Conservation (phyloP, 805 yeast species). For the Komagataella kurtzmanii region DNA sequence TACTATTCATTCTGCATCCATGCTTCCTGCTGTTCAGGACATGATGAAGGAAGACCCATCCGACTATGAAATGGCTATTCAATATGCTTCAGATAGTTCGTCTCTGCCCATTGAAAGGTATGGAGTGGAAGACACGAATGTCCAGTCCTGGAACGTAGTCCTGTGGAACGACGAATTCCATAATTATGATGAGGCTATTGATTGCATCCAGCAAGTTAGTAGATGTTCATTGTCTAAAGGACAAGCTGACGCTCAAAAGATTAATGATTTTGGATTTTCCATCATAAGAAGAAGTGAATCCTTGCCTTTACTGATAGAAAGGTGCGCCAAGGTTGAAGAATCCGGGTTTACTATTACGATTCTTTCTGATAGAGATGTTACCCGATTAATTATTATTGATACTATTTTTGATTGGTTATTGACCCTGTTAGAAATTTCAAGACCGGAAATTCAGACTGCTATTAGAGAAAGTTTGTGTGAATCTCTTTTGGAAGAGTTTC, state of each 20-base stretch:
- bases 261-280: not conserved
- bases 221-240: not conserved
- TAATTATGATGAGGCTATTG: constrained; percentile 38
- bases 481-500: constrained; percentile 22
- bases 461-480: constrained; percentile 30
- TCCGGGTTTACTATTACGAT: not conserved
- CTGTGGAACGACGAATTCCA: constrained; percentile 79
- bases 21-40: constrained; percentile 23
- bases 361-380: not conserved
- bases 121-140: constrained; percentile 21
- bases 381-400: constrained; percentile 16
- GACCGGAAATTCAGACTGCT: constrained; percentile 20
- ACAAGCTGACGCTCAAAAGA: not conserved
- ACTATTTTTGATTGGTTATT: constrained; percentile 38
- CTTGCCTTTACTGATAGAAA: constrained; percentile 7
- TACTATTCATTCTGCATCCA: constrained; percentile 21
- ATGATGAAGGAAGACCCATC: not conserved
- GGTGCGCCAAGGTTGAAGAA: constrained; percentile 26
- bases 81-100: constrained; percentile 16
- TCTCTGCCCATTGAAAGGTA: constrained; percentile 19
- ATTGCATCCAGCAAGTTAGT: constrained; percentile 20
- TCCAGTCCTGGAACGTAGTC: constrained; percentile 29
- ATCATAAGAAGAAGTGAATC: constrained; percentile 5
- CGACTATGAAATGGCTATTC: constrained; percentile 2
- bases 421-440: constrained; percentile 24